Conservation (phyloP, 78 protist genomes). For the Dictyostelium firmibasis region DNA sequence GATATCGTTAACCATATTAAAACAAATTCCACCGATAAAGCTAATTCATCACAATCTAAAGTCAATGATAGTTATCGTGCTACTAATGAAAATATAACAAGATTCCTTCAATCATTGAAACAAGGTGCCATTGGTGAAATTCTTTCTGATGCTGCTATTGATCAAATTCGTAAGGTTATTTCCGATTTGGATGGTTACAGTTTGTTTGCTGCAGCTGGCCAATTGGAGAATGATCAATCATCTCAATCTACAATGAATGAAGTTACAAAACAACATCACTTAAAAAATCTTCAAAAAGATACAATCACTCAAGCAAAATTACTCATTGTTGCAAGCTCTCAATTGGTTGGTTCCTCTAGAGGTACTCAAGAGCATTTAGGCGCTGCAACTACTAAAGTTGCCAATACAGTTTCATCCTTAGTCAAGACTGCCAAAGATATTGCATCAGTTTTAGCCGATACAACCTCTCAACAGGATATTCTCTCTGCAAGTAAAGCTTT, state of each 20-base stretch:
- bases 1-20: conserved; percentile 10
- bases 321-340: conserved; percentile 54
- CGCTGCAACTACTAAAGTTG: conserved; percentile 67
- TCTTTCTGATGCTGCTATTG: conserved; percentile 79
- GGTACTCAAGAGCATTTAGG: conserved; percentile 79
- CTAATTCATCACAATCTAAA: neutral
- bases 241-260: neutral
- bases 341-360: conserved; percentile 71
- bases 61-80: conserved; percentile 48
- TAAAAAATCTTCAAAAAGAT: conserved; percentile 61
- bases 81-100: conserved; percentile 49
- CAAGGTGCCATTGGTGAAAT: conserved; percentile 87
- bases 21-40: neutral
- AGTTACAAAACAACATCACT: conserved; percentile 11
- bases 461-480: conserved; percentile 65
- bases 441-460: conserved; percentile 40
- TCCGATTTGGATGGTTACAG: conserved; percentile 75
- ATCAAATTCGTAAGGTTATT: conserved; percentile 45
- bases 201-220: conserved; percentile 83
- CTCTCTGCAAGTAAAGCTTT: conserved; percentile 72
- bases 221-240: conserved; percentile 29
- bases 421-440: conserved; percentile 33
- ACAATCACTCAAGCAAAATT: conserved; percentile 49
- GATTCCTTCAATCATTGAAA: conserved; percentile 80
- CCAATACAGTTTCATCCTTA: conserved; percentile 20